A percentile compares a stretch with the other conserved stretches of the same genome.
Conservation (phyloP, 495 filamentous ascomycete genomes). For the Penicillium taxi region DNA sequence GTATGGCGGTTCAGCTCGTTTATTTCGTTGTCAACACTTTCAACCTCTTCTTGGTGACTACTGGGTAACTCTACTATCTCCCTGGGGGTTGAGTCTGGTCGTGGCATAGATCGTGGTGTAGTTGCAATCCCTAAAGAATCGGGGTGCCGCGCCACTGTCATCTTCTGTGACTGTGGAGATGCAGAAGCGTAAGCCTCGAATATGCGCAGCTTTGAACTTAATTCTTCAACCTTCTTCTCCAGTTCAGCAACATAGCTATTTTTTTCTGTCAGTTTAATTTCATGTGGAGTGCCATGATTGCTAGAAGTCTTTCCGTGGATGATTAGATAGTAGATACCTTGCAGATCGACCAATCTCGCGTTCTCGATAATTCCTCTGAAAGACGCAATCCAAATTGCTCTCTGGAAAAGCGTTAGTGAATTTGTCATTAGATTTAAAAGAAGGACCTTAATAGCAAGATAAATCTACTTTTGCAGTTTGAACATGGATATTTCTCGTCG, state of each 20-base stretch:
- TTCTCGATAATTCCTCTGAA: constrained; percentile 32
- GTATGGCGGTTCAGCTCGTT: constrained; percentile 34
- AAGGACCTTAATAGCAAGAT: neutral
- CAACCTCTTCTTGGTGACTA: constrained; percentile 19
- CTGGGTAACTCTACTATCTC: constrained; percentile 10
- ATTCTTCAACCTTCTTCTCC: constrained; percentile 33
- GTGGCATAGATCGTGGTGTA: constrained; percentile 26
- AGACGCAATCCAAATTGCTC: constrained; percentile 26
- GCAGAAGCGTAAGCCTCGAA: constrained; percentile 17
- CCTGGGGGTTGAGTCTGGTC: constrained; percentile 17
- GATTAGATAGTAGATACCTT: constrained; percentile 23
- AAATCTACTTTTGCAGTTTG: constrained; percentile 33
- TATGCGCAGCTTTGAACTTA: constrained; percentile 20
- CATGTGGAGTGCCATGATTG: neutral
- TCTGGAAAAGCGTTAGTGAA: constrained; percentile 11
- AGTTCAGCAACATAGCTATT: constrained; percentile 30
- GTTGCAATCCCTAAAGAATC: constrained; percentile 12
- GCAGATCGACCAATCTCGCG: constrained; percentile 30
- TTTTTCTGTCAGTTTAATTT: neutral
- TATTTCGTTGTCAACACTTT: constrained; percentile 26
- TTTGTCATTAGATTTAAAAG: neutral
- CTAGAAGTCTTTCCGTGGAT: too few species aligned
- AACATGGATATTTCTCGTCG: constrained; percentile 35
- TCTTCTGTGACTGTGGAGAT: constrained; percentile 9
- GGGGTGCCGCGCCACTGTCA: constrained; percentile 1